Base-by-base conservation (phyloP, 2,329 filamentous ascomycete species). In the Penicillium sp. region DNA sequence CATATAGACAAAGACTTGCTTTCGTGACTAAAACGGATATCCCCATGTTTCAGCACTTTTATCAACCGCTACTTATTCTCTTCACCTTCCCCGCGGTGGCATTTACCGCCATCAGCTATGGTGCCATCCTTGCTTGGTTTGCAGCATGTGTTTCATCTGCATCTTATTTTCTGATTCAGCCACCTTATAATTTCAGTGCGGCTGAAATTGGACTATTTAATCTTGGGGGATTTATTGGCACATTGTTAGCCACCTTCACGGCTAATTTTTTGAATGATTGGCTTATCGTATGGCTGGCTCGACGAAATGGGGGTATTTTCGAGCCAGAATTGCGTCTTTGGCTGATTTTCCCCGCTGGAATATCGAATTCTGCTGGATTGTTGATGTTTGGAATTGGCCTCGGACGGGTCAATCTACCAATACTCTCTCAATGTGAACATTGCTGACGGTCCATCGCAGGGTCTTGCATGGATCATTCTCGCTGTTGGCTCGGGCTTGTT, bases 321-420 rank as follows among this genome's bases (percentile, higher is more conserved):
- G 54, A 57, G 33, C 48, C 54, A 6, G 54, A 54, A 29, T 49
- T 52, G 51, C 54, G 54, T 36, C 33, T 52, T 15, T 57, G 54
- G 48, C n/a, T 49, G 39, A 41, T 49, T 10, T 49, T 57, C 15
- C 51, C 54, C n/a, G 54, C 45, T 12, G 31, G 38, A 29, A 10
- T 46, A 26, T 26, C 28, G 15, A 34, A n/a, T 12, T 29, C 47
- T 18, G 41, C 21, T 24, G 54, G 54, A 5, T 38, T 42, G 10
- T 38, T 41, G 33, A n/a, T 52, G 26, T 53, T 34, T 42, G 54
- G 54, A 28, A 54, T 57, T 39, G 51, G 54, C 18, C 50, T 53
- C 28, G n/a, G 16, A 15, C 34, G 24, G 41, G 54, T 56, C 46
- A 12, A 44, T 39, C 23, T n/a, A 18, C 15, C 26, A 18, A 33